Evolutionary conservation across 441 rosid species (phyloP), one percentile per base, ranked within the genome.

Genomic region (Erodium chrysanthum): DNA sequence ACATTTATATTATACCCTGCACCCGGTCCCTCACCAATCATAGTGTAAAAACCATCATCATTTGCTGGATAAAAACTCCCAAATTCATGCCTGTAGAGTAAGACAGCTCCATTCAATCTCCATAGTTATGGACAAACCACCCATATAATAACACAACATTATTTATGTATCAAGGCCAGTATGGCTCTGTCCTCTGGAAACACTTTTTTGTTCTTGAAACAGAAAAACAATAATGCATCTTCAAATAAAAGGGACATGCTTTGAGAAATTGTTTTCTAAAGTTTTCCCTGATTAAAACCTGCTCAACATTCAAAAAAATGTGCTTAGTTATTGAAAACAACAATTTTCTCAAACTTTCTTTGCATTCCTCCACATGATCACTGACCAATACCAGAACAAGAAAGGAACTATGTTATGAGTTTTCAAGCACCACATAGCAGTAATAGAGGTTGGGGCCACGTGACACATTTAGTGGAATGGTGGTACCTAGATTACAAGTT

Each of bases 1-100:
- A 94, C 94, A 72, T 94, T 94, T 73, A 94, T 89, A 76, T 91
- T 94, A 81, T 88, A 91, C 40, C 98, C 97, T 65, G 84, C 84
- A 75, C 97, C 98, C 0, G 84, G 85, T 73, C 94, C 97, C 82
- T 85, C 91, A 63, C 98, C 98, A 80, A 86, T 73, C 97, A 84
- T 94, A 59, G 82, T 83, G 71, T 88, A 91, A 71, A 75, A 79
- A 59, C 97, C 98, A 81, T 89, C 90, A 68, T 85, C 80, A 29
- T 81, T 92, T 40, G 81, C 80, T 37, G 98, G 97, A 78, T 94
- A 91, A 80, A 94, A 94, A 11, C 75, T 66, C 66, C 98, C 98
- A 78, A 75, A 78, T 68, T 91, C 96, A 77, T 89, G 98, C 88
- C 98, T 94, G 84, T 73, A 77, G 15, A 71, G 48, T 1, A 73